Evolutionary conservation across 305 asterid species (phyloP).

Genomic region (Salvia sclarea): DNA sequence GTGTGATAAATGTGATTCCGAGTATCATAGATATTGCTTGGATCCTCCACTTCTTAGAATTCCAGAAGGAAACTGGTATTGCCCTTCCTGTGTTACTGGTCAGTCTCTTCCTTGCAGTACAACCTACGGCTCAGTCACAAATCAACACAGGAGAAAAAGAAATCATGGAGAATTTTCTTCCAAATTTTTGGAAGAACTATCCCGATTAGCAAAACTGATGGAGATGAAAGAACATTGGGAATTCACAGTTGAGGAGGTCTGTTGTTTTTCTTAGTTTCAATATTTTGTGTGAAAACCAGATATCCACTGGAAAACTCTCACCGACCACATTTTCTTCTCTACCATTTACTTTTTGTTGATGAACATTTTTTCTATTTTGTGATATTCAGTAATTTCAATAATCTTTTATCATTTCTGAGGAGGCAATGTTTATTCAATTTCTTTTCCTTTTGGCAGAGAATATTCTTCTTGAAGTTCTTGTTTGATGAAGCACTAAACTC

Average conservation of each 20-base stretch:
- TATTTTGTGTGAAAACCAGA: constrained; percentile 2
- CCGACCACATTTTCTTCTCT: background rate
- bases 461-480: constrained; percentile 79
- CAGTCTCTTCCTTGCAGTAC: constrained; percentile 43
- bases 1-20: constrained; percentile 94
- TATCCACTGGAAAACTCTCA: background rate
- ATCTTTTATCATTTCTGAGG: constrained; percentile 11
- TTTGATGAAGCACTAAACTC: constrained; percentile 79
- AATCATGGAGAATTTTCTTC: constrained; percentile 47
- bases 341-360: background rate
- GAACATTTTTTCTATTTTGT: background rate
- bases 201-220: constrained; percentile 62
- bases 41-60: constrained; percentile 85
- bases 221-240: constrained; percentile 84
- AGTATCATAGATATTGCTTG: constrained; percentile 91
- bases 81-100: constrained; percentile 86
- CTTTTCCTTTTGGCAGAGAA: constrained; percentile 64
- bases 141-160: constrained; percentile 44
- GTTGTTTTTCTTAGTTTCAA: constrained; percentile 34
- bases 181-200: constrained; percentile 59
- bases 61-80: constrained; percentile 94
- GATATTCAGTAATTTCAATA: constrained; percentile 14
- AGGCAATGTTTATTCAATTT: constrained; percentile 1
- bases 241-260: constrained; percentile 76
- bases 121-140: constrained; percentile 39